Evolutionary conservation across 2,329 filamentous ascomycete species (phyloP).

Genomic region (Botrytis aclada): DNA sequence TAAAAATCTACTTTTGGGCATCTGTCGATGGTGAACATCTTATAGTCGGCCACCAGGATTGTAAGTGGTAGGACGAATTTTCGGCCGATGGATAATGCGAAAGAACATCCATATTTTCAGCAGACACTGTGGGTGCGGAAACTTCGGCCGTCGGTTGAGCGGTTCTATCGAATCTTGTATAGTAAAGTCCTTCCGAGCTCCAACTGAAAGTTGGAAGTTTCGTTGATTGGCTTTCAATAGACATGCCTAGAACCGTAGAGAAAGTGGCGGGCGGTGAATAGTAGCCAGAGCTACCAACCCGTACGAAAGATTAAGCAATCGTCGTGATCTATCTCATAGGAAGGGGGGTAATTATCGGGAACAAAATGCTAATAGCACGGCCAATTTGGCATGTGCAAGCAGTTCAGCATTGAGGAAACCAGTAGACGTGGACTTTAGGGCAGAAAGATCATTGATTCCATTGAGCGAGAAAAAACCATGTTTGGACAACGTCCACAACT

Average conservation of each 20-base stretch:
- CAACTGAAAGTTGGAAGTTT: neutral
- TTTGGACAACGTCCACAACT: constrained; percentile 23
- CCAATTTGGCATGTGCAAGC: neutral
- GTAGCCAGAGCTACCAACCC: constrained; percentile 10
- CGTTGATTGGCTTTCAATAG: neutral
- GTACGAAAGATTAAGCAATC: neutral
- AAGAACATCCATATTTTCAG: neutral
- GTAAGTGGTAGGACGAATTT: neutral
- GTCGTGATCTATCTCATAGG: neutral
- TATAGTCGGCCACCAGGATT: neutral
- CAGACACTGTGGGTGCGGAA: neutral
- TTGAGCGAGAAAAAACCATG: constrained; percentile 16
- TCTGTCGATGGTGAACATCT: neutral
- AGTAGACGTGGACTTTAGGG: constrained; percentile 16
- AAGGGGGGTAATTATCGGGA: neutral
- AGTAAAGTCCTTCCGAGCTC: neutral
- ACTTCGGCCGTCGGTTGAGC: neutral
- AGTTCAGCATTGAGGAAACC: constrained; percentile 19
- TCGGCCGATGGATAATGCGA: neutral
- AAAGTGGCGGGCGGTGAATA: constrained; percentile 9
- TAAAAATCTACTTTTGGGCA: neutral
- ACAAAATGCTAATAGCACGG: no score
- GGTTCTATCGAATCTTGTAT: neutral
- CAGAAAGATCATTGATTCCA: constrained; percentile 22
- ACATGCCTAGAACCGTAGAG: constrained; percentile 6